Evolutionary conservation across 371 early-diverging fungal genomes (phyloP).

Genomic region (Haplosporangium sp.): DNA sequence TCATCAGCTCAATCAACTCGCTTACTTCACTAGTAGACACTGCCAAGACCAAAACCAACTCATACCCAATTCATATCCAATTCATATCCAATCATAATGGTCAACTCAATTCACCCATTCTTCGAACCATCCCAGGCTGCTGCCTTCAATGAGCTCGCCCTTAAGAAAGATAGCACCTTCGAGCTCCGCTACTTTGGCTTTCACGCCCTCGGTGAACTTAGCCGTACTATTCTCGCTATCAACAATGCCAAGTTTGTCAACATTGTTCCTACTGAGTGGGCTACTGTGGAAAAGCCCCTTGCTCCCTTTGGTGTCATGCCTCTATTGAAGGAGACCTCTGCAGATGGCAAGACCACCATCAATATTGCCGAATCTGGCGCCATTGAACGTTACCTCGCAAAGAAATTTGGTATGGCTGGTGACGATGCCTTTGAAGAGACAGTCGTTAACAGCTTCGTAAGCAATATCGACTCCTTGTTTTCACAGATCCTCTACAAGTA

Average conservation of each 20-base stretch:
- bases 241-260: conserved; percentile 20
- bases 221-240: conserved; percentile 27
- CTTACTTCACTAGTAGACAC: too few species aligned
- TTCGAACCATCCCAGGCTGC: conserved; percentile 38
- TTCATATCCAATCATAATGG: too few species aligned
- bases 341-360: conserved; percentile 24
- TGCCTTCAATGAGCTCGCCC: conserved; percentile 18
- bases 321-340: conserved; percentile 37
- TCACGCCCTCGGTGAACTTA: conserved; percentile 18
- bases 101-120: conserved; percentile 10
- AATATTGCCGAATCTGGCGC: conserved; percentile 35
- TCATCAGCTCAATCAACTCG: too few species aligned
- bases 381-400: conserved; percentile 38
- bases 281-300: conserved; percentile 14
- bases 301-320: conserved; percentile 42
- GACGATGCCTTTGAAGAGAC: conserved; percentile 27
- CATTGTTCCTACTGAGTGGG: conserved; percentile 13
- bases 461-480: background rate
- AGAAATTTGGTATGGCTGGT: conserved; percentile 32
- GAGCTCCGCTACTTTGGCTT: conserved; percentile 29
- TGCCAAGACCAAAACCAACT: too few species aligned
- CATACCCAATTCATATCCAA: too few species aligned
- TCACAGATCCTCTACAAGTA: background rate
- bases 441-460: conserved; percentile 16
- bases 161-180: conserved; percentile 23